Base-by-base conservation (phyloP, 2,329 filamentous ascomycete genomes). In the Fusarium burgessii region DNA sequence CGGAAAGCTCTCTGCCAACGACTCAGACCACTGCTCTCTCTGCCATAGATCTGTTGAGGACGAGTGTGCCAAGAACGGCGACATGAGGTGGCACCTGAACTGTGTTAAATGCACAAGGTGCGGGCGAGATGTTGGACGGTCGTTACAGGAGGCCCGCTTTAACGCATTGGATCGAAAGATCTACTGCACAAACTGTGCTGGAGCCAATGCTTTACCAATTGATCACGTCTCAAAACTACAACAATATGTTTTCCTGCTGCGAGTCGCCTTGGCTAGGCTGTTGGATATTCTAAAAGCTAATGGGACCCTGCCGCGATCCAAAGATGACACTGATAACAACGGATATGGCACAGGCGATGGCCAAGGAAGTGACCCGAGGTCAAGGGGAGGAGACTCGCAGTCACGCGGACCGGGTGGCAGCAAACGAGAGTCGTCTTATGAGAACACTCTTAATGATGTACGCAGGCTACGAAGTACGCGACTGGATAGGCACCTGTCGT, bases 401-500 rank as follows among this genome's bases (percentile, higher is more conserved):
- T 68, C 70, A 57, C 66, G 70, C 14, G 70, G 66, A 18, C 62
- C 58, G 23, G 62, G 66, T 43, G 70, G 71, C 54, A 80, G 78
- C 46, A 80, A 73, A 59, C 88, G 90, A 72, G 88, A 91, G 76
- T 93, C 92, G 55, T 94, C 93, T 32, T 96, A 98, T 78, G 95
- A 98, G 83, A 97, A 95, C 82, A 97, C 95, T 49, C 91, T 99
- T 74, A 97, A 96, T 73, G 96, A 99, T 81, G 96, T 99, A 78
- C 91, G 94, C 76, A 89, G 96, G 68, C 83, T 99, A 64, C 91
- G 95, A 72, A 98, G 96, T 68, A 98, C 95, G 25, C 91, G 96
- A 33, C 91, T 98, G 78, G 95, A 99, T 77, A 95, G 97, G 78
- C 94, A 97, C 76, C 84, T 99, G 45, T 98, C 95, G 38, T 97